These are phyloP conservation scores for Colletotrichum aenigma DNA, from an alignment of 2,329 filamentous ascomycete genomes.

Conservation along the genomic window DNA sequence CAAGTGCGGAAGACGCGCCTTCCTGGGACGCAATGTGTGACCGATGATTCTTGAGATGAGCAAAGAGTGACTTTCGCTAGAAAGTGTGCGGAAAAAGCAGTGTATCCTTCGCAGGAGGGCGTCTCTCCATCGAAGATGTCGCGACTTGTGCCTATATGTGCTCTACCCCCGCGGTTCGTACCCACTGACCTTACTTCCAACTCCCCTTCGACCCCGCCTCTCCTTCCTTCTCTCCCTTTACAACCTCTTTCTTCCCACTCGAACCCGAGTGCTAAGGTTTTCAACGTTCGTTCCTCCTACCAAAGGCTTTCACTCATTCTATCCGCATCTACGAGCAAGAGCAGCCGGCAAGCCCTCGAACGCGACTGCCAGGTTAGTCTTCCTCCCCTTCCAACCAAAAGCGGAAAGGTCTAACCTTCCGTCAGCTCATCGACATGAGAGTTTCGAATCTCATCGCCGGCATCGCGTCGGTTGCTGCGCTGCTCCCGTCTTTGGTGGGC, in stretches of 20 bases:
- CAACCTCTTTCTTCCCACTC: background rate
- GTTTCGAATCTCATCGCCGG: slow-evolving; percentile 31
- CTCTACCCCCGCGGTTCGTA: background rate
- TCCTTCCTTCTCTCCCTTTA: background rate
- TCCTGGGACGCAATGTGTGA: background rate
- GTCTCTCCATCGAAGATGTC: background rate
- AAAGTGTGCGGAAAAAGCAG: background rate
- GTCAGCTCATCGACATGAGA: slow-evolving; percentile 35
- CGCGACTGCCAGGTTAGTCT: background rate
- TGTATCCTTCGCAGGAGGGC: background rate
- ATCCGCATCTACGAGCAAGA: background rate
- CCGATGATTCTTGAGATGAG: background rate
- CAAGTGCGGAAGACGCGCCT: background rate
- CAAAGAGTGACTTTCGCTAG: background rate
- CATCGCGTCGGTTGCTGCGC: slow-evolving; percentile 34
- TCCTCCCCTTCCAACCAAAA: background rate
- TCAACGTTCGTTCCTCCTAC: background rate
- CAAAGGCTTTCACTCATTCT: background rate
- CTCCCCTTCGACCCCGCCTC: background rate
- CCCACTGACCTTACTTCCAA: background rate
- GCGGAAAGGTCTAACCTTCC: background rate
- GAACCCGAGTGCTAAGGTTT: background rate
- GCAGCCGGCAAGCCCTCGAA: background rate
- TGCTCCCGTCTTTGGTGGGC: slow-evolving; percentile 28
- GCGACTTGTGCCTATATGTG: slow-evolving; percentile 2